A percentile compares a stretch with the other conserved stretches of the same genome.
Evolutionary conservation across 192 early-diverging fungal species (phyloP).

Genomic region (Coemansia sp.): DNA sequence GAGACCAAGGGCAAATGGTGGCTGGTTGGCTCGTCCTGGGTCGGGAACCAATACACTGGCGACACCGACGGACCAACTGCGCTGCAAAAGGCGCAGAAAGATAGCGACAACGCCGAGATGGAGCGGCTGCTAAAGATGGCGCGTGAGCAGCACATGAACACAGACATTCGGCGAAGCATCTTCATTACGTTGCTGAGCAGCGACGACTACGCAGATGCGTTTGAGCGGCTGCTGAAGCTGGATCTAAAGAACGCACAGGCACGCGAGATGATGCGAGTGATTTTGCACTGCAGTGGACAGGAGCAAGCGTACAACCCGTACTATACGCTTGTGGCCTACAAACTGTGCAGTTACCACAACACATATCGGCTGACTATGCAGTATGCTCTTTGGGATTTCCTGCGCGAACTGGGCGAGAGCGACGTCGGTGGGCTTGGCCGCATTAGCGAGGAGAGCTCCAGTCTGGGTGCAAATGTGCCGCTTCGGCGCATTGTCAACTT

Average conservation of each 20-base stretch:
- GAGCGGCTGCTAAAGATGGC: slow-evolving; percentile 76
- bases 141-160: slow-evolving; percentile 91
- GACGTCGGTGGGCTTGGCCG: slow-evolving; percentile 70
- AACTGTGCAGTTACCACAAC: slow-evolving; percentile 73
- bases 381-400: slow-evolving; percentile 93
- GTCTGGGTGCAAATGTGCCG: slow-evolving; percentile 55
- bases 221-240: slow-evolving; percentile 80
- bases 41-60: slow-evolving; percentile 53
- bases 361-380: slow-evolving; percentile 88
- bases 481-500: slow-evolving; percentile 75
- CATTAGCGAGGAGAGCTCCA: slow-evolving; percentile 24
- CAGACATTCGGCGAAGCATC: slow-evolving; percentile 86
- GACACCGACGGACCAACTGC: background rate
- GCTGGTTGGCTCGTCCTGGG: slow-evolving; percentile 95
- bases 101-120: slow-evolving; percentile 27
- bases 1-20: slow-evolving; percentile 96
- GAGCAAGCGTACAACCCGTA: slow-evolving; percentile 92
- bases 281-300: slow-evolving; percentile 85
- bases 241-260: slow-evolving; percentile 87
- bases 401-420: slow-evolving; percentile 79
- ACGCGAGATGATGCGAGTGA: slow-evolving; percentile 89
- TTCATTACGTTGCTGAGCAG: slow-evolving; percentile 90
- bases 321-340: slow-evolving; percentile 81
- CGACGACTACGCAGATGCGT: slow-evolving; percentile 94
- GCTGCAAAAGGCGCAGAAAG: background rate